Evolutionary conservation across 2,329 filamentous ascomycete genomes (phyloP).

Genomic region (Fusarium sp.): DNA sequence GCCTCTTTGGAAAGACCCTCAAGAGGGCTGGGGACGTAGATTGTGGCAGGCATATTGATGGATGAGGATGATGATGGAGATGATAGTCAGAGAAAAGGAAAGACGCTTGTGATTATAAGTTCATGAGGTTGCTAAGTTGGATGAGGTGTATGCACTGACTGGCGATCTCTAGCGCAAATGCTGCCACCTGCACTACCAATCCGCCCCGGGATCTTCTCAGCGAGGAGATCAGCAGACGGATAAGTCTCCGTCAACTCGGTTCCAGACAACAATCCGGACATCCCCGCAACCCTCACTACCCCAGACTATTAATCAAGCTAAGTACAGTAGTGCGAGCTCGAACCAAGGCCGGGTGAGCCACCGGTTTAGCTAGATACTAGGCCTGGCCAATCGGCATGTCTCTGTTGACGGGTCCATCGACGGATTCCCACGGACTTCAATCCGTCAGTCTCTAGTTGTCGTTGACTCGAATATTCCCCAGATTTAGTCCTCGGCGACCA

Average conservation of each 20-base stretch:
- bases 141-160: no score
- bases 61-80: neutral
- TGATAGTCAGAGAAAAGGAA: neutral
- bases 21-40: neutral
- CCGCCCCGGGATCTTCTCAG: no score
- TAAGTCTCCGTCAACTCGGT: neutral
- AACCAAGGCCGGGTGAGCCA: neutral
- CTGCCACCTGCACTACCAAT: no score
- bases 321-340: no score
- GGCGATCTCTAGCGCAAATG: no score
- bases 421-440: conserved; percentile 2
- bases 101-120: no score
- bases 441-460: neutral
- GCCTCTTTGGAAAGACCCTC: neutral
- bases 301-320: no score
- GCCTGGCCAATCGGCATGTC: neutral
- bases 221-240: neutral
- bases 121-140: no score
- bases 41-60: conserved; percentile 2
- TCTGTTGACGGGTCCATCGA: neutral
- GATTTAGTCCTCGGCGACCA: neutral
- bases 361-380: no score
- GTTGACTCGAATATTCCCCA: neutral
- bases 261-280: neutral
- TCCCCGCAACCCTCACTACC: no score